Evolutionary conservation across 371 early-diverging fungal genomes (phyloP).

Genomic region (Massospora cicadina): DNA sequence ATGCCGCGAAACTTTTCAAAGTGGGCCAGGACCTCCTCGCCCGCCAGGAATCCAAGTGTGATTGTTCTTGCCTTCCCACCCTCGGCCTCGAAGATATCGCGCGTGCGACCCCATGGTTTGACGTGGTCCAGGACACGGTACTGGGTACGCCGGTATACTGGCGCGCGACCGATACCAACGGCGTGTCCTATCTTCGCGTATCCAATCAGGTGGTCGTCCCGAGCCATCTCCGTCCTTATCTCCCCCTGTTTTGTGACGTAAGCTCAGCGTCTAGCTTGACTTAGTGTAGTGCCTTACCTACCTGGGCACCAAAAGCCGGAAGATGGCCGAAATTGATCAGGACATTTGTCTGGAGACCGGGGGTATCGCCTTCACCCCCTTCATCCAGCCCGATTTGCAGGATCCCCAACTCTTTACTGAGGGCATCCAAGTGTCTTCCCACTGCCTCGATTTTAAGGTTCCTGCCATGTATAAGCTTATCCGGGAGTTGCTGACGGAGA

Average conservation of each 20-base stretch:
- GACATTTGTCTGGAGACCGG: slow-evolving; percentile 71
- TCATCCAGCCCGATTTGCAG: slow-evolving; percentile 28
- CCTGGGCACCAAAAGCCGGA: slow-evolving; percentile 54
- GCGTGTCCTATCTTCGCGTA: slow-evolving; percentile 71
- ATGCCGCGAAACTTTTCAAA: slow-evolving; percentile 26
- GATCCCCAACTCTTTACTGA: slow-evolving; percentile 34
- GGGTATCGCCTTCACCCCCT: slow-evolving; percentile 53
- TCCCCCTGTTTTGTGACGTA: slow-evolving; percentile 64
- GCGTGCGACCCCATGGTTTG: slow-evolving; percentile 32
- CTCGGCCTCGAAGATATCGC: slow-evolving; percentile 56
- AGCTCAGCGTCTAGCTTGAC: slow-evolving; percentile 10
- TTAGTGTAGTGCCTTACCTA: slow-evolving; percentile 30
- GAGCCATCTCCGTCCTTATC: slow-evolving; percentile 42
- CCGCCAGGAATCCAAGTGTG: slow-evolving; percentile 55
- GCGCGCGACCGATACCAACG: slow-evolving; percentile 73
- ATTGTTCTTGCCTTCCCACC: slow-evolving; percentile 66
- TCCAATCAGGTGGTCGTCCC: slow-evolving; percentile 38
- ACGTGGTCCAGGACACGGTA: slow-evolving; percentile 42
- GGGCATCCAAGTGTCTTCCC: slow-evolving; percentile 33
- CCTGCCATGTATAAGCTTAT: slow-evolving; percentile 54
- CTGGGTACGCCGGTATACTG: slow-evolving; percentile 46
- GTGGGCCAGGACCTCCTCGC: slow-evolving; percentile 38
- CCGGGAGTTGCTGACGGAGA: slow-evolving; percentile 41
- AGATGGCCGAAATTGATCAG: slow-evolving; percentile 75
- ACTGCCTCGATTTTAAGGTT: slow-evolving; percentile 58